Percentiles rank a stretch among this genome's conserved stretches.
Conservation (phyloP, 2,329 filamentous ascomycete genomes). For the Colletotrichum sp. region DNA sequence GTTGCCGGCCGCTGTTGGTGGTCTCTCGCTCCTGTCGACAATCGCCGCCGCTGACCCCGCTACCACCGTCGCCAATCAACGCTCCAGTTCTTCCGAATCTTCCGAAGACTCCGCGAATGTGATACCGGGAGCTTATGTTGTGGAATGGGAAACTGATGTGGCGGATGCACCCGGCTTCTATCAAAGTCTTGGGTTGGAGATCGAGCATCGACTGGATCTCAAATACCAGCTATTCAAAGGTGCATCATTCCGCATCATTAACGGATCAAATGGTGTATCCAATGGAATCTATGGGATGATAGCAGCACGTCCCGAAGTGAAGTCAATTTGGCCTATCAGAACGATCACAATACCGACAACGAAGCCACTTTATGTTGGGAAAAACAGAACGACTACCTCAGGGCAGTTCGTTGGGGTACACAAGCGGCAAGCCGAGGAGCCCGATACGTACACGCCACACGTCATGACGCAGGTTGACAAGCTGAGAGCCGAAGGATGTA, state of each 20-base stretch:
- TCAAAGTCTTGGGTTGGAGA: slow-evolving; percentile 14
- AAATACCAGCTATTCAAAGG: slow-evolving; percentile 27
- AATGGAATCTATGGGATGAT: slow-evolving; percentile 19
- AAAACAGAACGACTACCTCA: slow-evolving; percentile 4
- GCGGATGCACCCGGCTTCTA: slow-evolving; percentile 7
- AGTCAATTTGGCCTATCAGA: slow-evolving; percentile 32
- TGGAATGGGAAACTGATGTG: slow-evolving; percentile 24
- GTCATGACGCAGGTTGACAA: slow-evolving; percentile 39
- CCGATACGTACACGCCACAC: slow-evolving; percentile 23
- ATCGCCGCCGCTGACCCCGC: fast-evolving
- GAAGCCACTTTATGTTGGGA: slow-evolving; percentile 9
- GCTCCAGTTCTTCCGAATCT: background rate
- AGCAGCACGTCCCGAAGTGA: slow-evolving; percentile 26
- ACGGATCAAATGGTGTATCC: slow-evolving; percentile 24
- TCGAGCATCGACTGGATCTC: slow-evolving; percentile 24
- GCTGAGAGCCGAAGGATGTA: slow-evolving; percentile 44
- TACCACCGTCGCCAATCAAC: fast-evolving
- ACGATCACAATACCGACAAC: slow-evolving; percentile 19
- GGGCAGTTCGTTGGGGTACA: background rate
- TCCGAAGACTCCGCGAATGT: background rate
- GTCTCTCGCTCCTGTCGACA: background rate
- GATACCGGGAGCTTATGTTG: slow-evolving; percentile 26
- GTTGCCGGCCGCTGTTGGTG: background rate
- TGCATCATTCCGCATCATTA: slow-evolving; percentile 21
- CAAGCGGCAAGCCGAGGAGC: background rate